Conservation (phyloP, 306 rosid species). For the Mimosa bimucronata region DNA sequence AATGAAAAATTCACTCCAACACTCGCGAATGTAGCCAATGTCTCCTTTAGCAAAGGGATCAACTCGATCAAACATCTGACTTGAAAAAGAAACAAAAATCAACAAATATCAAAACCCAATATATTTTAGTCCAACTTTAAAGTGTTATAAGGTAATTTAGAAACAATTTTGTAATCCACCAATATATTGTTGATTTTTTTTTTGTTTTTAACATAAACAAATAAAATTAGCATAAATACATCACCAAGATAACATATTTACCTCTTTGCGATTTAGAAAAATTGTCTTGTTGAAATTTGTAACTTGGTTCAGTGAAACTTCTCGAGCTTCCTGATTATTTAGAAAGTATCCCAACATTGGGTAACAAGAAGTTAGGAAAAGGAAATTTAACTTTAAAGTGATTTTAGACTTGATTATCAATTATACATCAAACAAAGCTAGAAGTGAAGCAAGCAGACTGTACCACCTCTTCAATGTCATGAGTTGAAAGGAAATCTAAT, state of each 20-base stretch:
- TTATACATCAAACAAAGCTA: slow-evolving; percentile 21
- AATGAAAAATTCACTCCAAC: no score
- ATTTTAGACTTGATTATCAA: slow-evolving; percentile 25
- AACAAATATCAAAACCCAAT: no score
- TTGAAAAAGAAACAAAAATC: no score
- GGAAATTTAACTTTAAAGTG: not conserved
- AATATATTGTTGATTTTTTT: no score
- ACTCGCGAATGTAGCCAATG: no score
- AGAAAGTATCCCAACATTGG: slow-evolving; percentile 42
- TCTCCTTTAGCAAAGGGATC: no score
- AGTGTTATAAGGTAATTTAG: no score
- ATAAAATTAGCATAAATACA: slow-evolving; percentile 29
- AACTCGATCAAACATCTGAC: no score
- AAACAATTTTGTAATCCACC: no score
- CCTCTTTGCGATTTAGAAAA: slow-evolving; percentile 89
- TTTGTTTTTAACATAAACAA: not conserved
- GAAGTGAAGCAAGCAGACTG: slow-evolving; percentile 27
- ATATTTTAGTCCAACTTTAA: no score
- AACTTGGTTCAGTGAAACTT: slow-evolving; percentile 64
- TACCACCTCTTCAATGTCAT: slow-evolving; percentile 23
- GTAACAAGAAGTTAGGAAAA: slow-evolving; percentile 5
- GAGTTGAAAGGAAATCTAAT: not conserved
- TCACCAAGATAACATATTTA: slow-evolving; percentile 39
- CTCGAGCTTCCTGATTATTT: slow-evolving; percentile 75
- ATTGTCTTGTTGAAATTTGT: slow-evolving; percentile 56